Evolutionary conservation across 305 asterid genomes (phyloP).

Genomic region (Fraxinus platypoda): DNA sequence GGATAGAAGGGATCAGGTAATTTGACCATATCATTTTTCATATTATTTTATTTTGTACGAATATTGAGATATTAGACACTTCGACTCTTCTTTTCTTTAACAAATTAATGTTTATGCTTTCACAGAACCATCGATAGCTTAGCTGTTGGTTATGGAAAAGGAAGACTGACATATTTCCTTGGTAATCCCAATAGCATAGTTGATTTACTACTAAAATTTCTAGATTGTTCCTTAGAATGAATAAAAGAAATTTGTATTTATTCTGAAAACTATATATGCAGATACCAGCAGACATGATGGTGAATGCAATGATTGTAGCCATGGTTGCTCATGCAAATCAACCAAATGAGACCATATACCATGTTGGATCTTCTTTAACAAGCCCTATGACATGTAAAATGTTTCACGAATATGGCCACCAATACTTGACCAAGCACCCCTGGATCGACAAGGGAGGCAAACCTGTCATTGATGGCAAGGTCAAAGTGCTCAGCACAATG

Average conservation of each 20-base stretch:
- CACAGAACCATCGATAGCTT: slow-evolving; percentile 81
- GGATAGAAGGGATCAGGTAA: slow-evolving; percentile 92
- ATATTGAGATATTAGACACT: not conserved
- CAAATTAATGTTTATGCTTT: not conserved
- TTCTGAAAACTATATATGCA: slow-evolving; percentile 18
- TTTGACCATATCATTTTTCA: not conserved
- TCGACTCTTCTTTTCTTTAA: not conserved
- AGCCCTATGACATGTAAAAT: slow-evolving; percentile 36
- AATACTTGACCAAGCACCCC: slow-evolving; percentile 48
- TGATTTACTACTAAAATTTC: slow-evolving; percentile 28
- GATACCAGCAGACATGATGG: slow-evolving; percentile 96
- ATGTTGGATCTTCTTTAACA: slow-evolving; percentile 53
- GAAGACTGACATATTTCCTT: slow-evolving; percentile 58
- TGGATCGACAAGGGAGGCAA: slow-evolving; percentile 57
- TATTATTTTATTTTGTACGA: not conserved
- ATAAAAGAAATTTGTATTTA: not conserved
- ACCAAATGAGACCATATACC: slow-evolving; percentile 40
- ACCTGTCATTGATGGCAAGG: slow-evolving; percentile 48
- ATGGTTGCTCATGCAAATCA: slow-evolving; percentile 59
- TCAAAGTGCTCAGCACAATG: slow-evolving; percentile 44
- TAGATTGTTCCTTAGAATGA: not conserved
- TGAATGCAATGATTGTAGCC: slow-evolving; percentile 73
- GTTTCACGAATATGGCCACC: slow-evolving; percentile 39
- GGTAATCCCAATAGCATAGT: slow-evolving; percentile 59
- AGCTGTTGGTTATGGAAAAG: slow-evolving; percentile 75